Conservation (phyloP, 305 asterid genomes). For the Fraxinus dipetala region DNA sequence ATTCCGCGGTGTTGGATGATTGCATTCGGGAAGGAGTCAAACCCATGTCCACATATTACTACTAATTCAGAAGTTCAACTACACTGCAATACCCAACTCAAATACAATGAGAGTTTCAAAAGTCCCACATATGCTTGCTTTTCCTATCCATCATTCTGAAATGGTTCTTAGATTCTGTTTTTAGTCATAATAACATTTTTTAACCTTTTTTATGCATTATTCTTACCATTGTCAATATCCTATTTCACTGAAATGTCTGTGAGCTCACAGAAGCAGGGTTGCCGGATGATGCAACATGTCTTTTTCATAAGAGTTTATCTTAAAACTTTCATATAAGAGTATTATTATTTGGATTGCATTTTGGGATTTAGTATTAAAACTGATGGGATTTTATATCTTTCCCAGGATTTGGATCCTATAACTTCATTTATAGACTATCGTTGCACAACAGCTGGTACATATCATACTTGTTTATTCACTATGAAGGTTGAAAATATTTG, state of each 20-base stretch:
- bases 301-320: constrained; percentile 1
- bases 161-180: not conserved
- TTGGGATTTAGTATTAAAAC: not conserved
- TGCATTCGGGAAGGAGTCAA: constrained; percentile 4
- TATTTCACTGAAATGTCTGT: not conserved
- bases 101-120: not conserved
- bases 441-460: constrained; percentile 93
- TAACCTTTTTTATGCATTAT: not conserved
- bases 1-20: constrained; percentile 3
- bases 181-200: not conserved
- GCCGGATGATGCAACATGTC: not conserved
- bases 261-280: not conserved
- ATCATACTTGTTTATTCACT: constrained; percentile 33
- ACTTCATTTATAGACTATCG: constrained; percentile 78
- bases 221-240: not conserved
- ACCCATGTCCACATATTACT: constrained; percentile 10
- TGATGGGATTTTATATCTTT: constrained; percentile 24
- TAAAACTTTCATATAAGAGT: not conserved
- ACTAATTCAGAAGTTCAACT: not conserved
- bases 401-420: constrained; percentile 77
- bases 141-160: not conserved
- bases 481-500: constrained; percentile 23
- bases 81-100: not conserved
- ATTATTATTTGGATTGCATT: not conserved
- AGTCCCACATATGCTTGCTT: not conserved